phyloP scores from a whole-genome alignment of 2,329 filamentous ascomycete genomes.

The Orbilia quercus region DNA sequence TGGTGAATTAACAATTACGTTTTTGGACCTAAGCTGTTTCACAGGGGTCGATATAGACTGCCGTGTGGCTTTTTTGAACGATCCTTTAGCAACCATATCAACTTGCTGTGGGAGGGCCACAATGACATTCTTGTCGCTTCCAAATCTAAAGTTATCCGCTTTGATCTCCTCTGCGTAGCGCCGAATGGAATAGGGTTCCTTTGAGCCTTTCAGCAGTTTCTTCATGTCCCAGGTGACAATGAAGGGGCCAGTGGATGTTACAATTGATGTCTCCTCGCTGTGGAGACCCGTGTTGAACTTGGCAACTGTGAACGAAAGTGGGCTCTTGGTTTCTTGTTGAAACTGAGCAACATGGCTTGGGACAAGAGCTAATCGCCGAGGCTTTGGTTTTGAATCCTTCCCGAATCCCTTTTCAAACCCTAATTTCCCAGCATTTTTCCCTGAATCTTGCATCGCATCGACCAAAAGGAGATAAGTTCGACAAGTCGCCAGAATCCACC shows the following conservation, averaged over 20 bases:
- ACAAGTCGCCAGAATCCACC: conserved; percentile 94
- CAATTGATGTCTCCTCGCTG: conserved; percentile 87
- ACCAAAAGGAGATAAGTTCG: conserved; percentile 94
- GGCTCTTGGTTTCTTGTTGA: conserved; percentile 90
- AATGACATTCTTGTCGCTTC: conserved; percentile 96
- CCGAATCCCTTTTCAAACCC: conserved; percentile 94
- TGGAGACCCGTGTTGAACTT: conserved; percentile 92
- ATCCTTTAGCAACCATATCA: conserved; percentile 92
- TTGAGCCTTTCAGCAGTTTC: conserved; percentile 82
- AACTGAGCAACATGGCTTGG: conserved; percentile 96
- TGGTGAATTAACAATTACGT: conserved; percentile 58
- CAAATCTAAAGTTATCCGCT: conserved; percentile 98
- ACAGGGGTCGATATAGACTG: conserved; percentile 83
- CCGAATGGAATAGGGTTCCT: conserved; percentile 95
- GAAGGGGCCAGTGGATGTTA: conserved; percentile 95
- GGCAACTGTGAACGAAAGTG: conserved; percentile 87
- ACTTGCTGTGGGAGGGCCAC: conserved; percentile 97
- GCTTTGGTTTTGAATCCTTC: conserved; percentile 92
- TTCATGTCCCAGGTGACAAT: conserved; percentile 96
- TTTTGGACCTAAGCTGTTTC: conserved; percentile 57
- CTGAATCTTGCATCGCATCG: conserved; percentile 86
- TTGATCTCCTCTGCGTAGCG: conserved; percentile 94
- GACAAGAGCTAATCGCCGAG: conserved; percentile 85
- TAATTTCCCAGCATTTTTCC: conserved; percentile 98
- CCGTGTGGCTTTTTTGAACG: conserved; percentile 85